phyloP scores from a whole-genome alignment of 306 rosid species.

The Ziziphus jujuba region DNA sequence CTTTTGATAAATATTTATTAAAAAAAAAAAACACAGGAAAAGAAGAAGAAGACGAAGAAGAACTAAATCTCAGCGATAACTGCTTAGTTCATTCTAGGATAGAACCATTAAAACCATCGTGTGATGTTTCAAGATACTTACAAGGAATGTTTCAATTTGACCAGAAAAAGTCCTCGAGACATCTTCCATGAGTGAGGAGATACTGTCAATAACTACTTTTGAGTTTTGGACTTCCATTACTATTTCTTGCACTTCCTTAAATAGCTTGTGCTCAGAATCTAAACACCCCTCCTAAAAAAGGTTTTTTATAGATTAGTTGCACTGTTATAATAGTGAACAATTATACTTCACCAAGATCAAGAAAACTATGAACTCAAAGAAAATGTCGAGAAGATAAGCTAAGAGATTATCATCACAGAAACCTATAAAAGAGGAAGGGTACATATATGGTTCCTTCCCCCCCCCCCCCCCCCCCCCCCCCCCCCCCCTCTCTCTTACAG shows the following conservation, averaged over 20 bases:
- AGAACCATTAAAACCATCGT: not conserved
- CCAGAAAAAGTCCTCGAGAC: conserved; percentile 49
- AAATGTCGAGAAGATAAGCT: not conserved
- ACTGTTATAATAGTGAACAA: conserved; percentile 13
- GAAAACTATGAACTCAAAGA: not conserved
- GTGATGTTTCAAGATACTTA: conserved; percentile 44
- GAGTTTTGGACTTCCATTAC: conserved; percentile 60
- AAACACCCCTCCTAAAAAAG: conserved; percentile 55
- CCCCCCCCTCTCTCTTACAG: no score
- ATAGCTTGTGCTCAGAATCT: conserved; percentile 43
- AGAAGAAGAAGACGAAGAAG: no score
- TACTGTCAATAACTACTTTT: conserved; percentile 46
- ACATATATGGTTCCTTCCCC: no score
- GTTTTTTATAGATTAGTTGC: conserved; percentile 28
- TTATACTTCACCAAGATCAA: not conserved
- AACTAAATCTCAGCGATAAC: conserved; percentile 7
- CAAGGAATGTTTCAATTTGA: conserved; percentile 50
- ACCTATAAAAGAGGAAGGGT: conserved; percentile 12
- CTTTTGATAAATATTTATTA: conserved; percentile 1
- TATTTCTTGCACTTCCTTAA: conserved; percentile 56
- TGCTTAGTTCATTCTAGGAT: conserved; percentile 7
- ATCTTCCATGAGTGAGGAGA: conserved; percentile 56
- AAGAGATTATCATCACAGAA: conserved; percentile 5
- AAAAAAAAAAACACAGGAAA: no score
- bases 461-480: no score